Base-by-base conservation (phyloP, 805 yeast genomes). In the Candida chauliodis region DNA sequence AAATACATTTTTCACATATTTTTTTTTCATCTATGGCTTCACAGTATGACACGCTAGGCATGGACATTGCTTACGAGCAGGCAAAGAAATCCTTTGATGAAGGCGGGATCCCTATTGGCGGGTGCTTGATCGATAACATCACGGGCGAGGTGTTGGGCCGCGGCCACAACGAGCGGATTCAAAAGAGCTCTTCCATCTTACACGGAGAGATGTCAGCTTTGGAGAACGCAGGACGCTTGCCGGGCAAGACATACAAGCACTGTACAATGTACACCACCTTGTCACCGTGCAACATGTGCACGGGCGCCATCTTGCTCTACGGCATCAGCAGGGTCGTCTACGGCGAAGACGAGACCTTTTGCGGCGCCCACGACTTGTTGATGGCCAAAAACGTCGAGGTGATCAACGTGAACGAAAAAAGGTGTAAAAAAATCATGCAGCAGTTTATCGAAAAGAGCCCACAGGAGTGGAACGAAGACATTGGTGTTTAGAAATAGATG, bases 221-320 rank as follows among this genome's bases (percentile, higher is more conserved):
- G 42, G 96, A 89, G 54, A 81, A 85, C 46, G 95, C 96, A 15
- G 98, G 98, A 6, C 76, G 98, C 53, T 69, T 93, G 41, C 80
- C 81, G 16, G 97, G 90, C 4, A 70, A 72, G 16, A 77, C 75
- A 13, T 91, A 91, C 67, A 84, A 83, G 53, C 74, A 81, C 45
- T 84, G 96, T 50, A 93, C 98, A 16, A 75, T 88, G 76, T 91
- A 89, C 64, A 89, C 97, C 21, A 85, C 96, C 0, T 67, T 91
- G 48, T 85, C 95, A 6, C 97, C 98, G 3, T 91, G 98, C 59
- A 75, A 81, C 49, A 91, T 91, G 97, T 91, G 98, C 59, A 78
- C 93, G 4, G 98, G 98, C 15, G 95, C 97, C 5, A 84, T 91
- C 46, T 53, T 91, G 37, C 69, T 91, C 72, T 91, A 89, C 63